phyloP scores from a whole-genome alignment of 2,329 filamentous ascomycete genomes.

The Botrytis elliptica region DNA sequence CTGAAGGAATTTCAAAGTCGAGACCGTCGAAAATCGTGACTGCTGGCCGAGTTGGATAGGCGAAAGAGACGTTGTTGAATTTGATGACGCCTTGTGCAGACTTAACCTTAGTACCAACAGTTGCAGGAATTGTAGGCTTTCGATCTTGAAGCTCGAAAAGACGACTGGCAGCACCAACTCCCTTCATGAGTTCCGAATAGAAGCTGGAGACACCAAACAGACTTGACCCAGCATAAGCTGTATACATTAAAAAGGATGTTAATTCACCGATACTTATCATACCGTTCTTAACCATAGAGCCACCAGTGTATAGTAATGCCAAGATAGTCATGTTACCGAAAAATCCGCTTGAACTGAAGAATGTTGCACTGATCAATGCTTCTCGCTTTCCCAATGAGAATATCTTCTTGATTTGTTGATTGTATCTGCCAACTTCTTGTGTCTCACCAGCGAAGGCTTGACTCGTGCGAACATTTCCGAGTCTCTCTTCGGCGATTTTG shows the following conservation, averaged over 20 bases:
- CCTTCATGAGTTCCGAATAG: conserved; percentile 99
- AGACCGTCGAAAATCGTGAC: conserved; percentile 88
- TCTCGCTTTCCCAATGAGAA: conserved; percentile 86
- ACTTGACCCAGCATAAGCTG: conserved; percentile 79
- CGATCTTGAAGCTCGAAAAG: conserved; percentile 95
- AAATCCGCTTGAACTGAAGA: conserved; percentile 84
- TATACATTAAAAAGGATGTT: conserved; percentile 98
- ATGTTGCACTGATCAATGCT: conserved; percentile 83
- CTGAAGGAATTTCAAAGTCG: conserved; percentile 86
- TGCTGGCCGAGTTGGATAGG: conserved; percentile 90
- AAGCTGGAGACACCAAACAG: conserved; percentile 93
- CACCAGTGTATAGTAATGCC: conserved; percentile 84
- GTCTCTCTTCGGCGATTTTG: conserved; percentile 96
- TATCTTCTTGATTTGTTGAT: conserved; percentile 86
- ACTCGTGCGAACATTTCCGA: conserved; percentile 94
- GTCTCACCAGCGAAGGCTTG: conserved; percentile 95
- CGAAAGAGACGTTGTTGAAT: conserved; percentile 82
- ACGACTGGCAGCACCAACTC: conserved; percentile 92
- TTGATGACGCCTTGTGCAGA: conserved; percentile 87
- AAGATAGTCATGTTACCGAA: conserved; percentile 97
- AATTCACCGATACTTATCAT: conserved; percentile 87
- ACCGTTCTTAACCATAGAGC: conserved; percentile 83
- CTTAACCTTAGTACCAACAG: conserved; percentile 72
- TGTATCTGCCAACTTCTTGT: conserved; percentile 87
- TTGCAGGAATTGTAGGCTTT: conserved; percentile 80